A percentile compares a stretch with the other conserved stretches of the same genome.
Evolutionary conservation across 2,329 filamentous ascomycete species (phyloP).

Genomic region (Scolecobasidium constrictum): DNA sequence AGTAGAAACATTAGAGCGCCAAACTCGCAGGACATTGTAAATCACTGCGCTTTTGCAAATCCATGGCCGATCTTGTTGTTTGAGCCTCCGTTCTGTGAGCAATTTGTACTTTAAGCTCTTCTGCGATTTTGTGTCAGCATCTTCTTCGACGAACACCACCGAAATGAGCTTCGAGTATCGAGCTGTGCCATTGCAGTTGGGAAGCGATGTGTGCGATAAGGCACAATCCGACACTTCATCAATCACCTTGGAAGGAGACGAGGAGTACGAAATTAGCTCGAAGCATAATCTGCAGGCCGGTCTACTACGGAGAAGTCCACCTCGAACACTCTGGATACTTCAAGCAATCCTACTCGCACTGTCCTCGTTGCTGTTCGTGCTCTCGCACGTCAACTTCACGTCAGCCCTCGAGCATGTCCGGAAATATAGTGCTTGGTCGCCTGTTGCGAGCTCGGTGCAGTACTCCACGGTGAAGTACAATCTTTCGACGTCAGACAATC

Average conservation of each 20-base stretch:
- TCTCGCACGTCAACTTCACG: conserved; percentile 1
- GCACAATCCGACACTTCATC: neutral
- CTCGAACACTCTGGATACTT: conserved; percentile 4
- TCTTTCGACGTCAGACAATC: neutral
- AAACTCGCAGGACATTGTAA: too few relatives aligned
- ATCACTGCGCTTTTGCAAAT: too few relatives aligned
- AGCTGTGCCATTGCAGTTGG: neutral
- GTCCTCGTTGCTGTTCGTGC: conserved; percentile 5
- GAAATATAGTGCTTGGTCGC: conserved; percentile 5
- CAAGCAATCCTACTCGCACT: conserved; percentile 8
- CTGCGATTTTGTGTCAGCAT: too few relatives aligned
- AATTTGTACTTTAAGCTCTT: too few relatives aligned
- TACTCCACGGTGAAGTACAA: conserved; percentile 9
- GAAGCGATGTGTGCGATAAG: neutral
- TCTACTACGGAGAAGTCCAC: too few relatives aligned
- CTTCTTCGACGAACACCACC: too few relatives aligned
- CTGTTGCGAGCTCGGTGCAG: conserved; percentile 4
- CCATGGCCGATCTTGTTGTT: too few relatives aligned
- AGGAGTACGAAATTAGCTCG: neutral
- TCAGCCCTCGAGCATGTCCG: conserved; percentile 8
- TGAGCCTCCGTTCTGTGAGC: too few relatives aligned
- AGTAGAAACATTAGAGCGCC: too few relatives aligned
- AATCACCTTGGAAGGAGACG: neutral
- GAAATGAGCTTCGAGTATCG: neutral
- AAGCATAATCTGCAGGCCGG: neutral